Percentiles rank a stretch among this genome's conserved stretches.
These are phyloP conservation scores for Theileria orientalis DNA, from an alignment of 169 alveolate genomes.

Conservation along the genomic window DNA sequence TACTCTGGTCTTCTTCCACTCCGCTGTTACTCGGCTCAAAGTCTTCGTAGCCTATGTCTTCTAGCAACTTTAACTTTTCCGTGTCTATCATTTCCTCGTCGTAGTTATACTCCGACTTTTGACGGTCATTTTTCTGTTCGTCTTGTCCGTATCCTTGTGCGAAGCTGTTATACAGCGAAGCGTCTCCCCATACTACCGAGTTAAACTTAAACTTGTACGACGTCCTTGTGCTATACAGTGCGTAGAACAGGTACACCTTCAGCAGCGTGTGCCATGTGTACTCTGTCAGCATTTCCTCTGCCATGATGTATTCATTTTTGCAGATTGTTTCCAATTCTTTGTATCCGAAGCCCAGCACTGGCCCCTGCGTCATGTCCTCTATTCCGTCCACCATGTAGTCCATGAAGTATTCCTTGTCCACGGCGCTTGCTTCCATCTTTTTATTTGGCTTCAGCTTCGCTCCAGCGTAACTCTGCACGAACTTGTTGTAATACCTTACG, in stretches of 20 bases:
- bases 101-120: no score
- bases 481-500: background rate
- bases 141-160: slow-evolving; percentile 12
- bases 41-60: background rate
- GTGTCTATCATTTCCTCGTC: background rate
- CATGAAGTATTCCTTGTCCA: background rate
- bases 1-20: slow-evolving; percentile 15
- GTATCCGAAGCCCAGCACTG: slow-evolving; percentile 45
- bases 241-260: slow-evolving; percentile 41
- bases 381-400: background rate
- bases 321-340: slow-evolving; percentile 11
- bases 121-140: background rate
- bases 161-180: background rate
- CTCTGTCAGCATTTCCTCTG: slow-evolving; percentile 35
- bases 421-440: background rate
- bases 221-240: slow-evolving; percentile 22
- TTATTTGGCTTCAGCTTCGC: background rate
- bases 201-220: slow-evolving; percentile 36
- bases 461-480: background rate
- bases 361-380: background rate
- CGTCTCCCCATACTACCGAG: slow-evolving; percentile 36
- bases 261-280: slow-evolving; percentile 37
- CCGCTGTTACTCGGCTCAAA: slow-evolving; percentile 1
- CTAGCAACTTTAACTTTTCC: background rate
- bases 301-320: slow-evolving; percentile 5